These are phyloP conservation scores for Sporothrix brunneoviolacea DNA, from an alignment of 2,329 filamentous ascomycete species.

Conservation along the genomic window DNA sequence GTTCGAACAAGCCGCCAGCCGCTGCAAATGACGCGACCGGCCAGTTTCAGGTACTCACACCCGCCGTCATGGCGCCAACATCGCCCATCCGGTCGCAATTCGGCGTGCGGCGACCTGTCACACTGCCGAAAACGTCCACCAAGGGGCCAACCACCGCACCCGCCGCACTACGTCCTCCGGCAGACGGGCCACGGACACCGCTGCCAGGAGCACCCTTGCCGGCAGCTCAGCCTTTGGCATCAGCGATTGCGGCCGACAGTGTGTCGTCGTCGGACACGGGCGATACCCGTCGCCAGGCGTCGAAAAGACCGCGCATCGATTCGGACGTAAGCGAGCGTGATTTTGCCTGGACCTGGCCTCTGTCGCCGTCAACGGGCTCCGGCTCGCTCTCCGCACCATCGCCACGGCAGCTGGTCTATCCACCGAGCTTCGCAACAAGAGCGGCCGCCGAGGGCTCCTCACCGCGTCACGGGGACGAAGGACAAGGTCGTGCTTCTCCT, in stretches of 20 bases:
- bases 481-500: background rate
- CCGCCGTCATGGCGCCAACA: slow-evolving; percentile 1
- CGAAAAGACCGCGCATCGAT: slow-evolving; percentile 16
- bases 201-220: background rate
- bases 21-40: background rate
- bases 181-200: background rate
- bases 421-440: background rate
- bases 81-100: background rate
- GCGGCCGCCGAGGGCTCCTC: background rate
- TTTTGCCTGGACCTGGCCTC: slow-evolving; percentile 19
- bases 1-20: background rate
- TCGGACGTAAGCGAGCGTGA: slow-evolving; percentile 18
- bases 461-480: slow-evolving; percentile 4
- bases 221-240: background rate
- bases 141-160: background rate
- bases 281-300: background rate
- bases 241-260: background rate
- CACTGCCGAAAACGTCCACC: background rate
- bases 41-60: slow-evolving; percentile 8
- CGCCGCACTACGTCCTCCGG: background rate
- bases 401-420: slow-evolving; percentile 2
- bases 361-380: slow-evolving; percentile 16
- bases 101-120: background rate
- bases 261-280: background rate
- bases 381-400: slow-evolving; percentile 14